phyloP scores from a whole-genome alignment of 345 rosid genomes.

The Syzygium jambos region DNA sequence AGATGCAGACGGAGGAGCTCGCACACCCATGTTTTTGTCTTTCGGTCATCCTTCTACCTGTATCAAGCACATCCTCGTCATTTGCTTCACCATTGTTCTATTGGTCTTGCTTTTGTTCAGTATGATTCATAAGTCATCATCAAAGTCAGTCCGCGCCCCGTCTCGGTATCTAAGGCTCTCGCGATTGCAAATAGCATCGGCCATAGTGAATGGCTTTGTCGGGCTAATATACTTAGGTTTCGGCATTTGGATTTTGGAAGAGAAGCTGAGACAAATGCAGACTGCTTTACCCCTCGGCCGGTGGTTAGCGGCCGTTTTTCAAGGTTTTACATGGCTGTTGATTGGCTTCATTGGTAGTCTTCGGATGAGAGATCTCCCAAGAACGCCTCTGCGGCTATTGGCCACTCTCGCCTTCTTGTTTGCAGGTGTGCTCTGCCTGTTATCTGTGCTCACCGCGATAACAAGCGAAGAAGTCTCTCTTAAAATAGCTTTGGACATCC shows the following conservation, averaged over 20 bases:
- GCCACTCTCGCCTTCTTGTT: constrained; percentile 46
- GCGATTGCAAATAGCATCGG: constrained; percentile 36
- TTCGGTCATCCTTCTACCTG: constrained; percentile 36
- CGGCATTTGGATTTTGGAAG: constrained; percentile 53
- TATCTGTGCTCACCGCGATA: constrained; percentile 29
- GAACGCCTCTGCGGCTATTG: constrained; percentile 26
- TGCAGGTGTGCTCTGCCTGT: constrained; percentile 28
- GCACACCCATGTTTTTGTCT: constrained; percentile 8
- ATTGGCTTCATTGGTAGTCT: constrained; percentile 43
- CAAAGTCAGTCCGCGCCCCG: constrained; percentile 10
- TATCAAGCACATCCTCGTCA: constrained; percentile 32
- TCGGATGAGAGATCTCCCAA: constrained; percentile 21
- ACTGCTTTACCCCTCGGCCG: constrained; percentile 32
- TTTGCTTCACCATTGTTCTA: constrained; percentile 44
- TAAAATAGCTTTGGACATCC: constrained; percentile 33
- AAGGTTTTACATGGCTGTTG: constrained; percentile 59
- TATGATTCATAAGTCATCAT: constrained; percentile 32
- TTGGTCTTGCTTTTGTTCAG: constrained; percentile 31
- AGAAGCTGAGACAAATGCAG: constrained; percentile 26
- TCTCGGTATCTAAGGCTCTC: constrained; percentile 16
- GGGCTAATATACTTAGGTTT: constrained; percentile 49
- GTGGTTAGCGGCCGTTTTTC: constrained; percentile 46
- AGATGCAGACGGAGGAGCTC: constrained; percentile 4
- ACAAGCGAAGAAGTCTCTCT: constrained; percentile 7
- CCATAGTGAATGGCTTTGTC: constrained; percentile 42